phyloP scores from a whole-genome alignment of 2,329 filamentous ascomycete species.

The Neonectria coccinea region DNA sequence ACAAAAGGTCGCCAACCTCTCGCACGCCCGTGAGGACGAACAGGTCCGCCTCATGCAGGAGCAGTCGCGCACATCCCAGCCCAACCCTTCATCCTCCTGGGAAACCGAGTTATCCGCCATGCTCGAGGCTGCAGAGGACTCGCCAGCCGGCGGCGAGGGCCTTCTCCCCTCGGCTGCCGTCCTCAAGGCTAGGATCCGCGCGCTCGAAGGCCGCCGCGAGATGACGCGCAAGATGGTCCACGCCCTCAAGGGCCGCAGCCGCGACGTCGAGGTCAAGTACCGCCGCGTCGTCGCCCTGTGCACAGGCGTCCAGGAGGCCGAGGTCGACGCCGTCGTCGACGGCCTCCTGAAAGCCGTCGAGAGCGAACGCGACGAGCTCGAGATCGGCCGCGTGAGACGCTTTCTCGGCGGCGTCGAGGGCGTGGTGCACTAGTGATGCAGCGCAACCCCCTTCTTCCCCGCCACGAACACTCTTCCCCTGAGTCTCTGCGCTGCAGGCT shows the following conservation, averaged over 20 bases:
- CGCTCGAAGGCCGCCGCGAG: slow-evolving; percentile 76
- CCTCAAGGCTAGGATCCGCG: slow-evolving; percentile 75
- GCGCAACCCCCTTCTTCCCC: not conserved
- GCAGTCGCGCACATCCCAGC: slow-evolving; percentile 54
- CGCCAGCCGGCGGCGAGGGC: slow-evolving; percentile 47
- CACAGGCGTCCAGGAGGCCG: slow-evolving; percentile 79
- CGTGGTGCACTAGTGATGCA: slow-evolving; percentile 56
- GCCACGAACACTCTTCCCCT: not conserved
- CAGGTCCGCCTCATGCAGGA: slow-evolving; percentile 62
- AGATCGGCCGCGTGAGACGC: slow-evolving; percentile 80
- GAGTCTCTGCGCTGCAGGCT: slow-evolving; percentile 11
- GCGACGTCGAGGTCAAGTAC: slow-evolving; percentile 88
- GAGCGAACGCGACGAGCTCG: slow-evolving; percentile 82
- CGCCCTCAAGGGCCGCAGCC: slow-evolving; percentile 80
- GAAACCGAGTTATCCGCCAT: slow-evolving; percentile 65
- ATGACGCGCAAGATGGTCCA: slow-evolving; percentile 75
- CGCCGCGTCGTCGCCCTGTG: slow-evolving; percentile 89
- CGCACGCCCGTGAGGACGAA: slow-evolving; percentile 78
- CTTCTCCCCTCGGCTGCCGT: slow-evolving; percentile 69
- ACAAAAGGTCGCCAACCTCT: slow-evolving; percentile 83
- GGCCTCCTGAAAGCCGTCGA: slow-evolving; percentile 88
- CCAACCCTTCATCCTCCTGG: slow-evolving; percentile 62
- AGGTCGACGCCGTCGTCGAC: slow-evolving; percentile 85
- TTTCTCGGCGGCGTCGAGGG: slow-evolving; percentile 85
- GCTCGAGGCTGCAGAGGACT: slow-evolving; percentile 58